These are phyloP conservation scores for Earliella scabrosa DNA, from an alignment of 1,284 basidiomycete species.

Conservation along the genomic window DNA sequence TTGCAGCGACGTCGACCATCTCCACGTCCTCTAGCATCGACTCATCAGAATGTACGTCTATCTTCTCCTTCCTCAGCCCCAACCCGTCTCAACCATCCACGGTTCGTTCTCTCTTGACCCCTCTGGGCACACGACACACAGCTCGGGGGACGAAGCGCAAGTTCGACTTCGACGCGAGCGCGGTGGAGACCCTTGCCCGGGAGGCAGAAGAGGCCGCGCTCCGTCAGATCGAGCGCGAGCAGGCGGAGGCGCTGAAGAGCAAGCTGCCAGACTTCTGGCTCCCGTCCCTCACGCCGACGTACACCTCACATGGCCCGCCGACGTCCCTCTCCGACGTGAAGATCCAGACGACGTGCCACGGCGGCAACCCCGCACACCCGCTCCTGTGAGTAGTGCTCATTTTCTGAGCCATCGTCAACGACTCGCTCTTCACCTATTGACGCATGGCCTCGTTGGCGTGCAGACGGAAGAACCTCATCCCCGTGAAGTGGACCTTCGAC, in stretches of 20 bases:
- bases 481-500: constrained; percentile 75
- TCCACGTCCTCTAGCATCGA: constrained; percentile 43
- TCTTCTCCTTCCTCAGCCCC: not conserved
- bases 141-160: constrained; percentile 72
- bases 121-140: too few species aligned
- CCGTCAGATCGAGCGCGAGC: constrained; percentile 81
- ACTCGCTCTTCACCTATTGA: too few species aligned
- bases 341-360: constrained; percentile 85
- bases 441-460: not conserved
- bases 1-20: constrained; percentile 45
- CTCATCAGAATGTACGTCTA: constrained; percentile 40
- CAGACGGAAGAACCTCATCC: constrained; percentile 77
- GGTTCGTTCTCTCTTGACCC: not conserved
- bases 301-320: constrained; percentile 64
- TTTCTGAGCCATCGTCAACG: too few species aligned
- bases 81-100: not conserved
- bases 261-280: constrained; percentile 97
- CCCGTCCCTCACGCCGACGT: constrained; percentile 85
- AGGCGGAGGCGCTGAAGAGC: constrained; percentile 79
- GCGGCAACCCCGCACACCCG: constrained; percentile 73
- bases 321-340: constrained; percentile 78
- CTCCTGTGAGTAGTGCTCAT: constrained; percentile 60
- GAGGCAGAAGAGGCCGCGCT: constrained; percentile 89
- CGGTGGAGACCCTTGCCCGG: constrained; percentile 70
- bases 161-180: constrained; percentile 74